These are phyloP conservation scores for Iris macrosiphon DNA, from an alignment of 106 monocot species.

Conservation along the genomic window DNA sequence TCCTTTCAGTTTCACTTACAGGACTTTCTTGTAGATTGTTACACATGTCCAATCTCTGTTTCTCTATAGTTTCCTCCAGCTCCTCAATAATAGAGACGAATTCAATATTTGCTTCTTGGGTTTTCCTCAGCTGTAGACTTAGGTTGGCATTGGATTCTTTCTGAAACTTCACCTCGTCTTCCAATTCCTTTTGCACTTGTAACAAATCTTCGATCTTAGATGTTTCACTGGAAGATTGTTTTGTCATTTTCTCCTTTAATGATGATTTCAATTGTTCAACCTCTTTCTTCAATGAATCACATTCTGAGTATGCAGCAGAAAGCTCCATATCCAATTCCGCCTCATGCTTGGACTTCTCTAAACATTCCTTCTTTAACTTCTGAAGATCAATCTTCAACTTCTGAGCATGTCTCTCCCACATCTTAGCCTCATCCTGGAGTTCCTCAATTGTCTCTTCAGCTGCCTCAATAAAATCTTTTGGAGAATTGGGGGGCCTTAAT, in stretches of 20 bases:
- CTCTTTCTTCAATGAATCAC: conserved; percentile 64
- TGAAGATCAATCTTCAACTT: conserved; percentile 76
- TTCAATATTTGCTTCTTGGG: conserved; percentile 91
- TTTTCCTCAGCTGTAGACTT: conserved; percentile 59
- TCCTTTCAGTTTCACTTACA: conserved; percentile 7
- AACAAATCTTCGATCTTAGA: conserved; percentile 33
- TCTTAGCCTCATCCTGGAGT: conserved; percentile 81
- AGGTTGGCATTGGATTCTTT: conserved; percentile 71
- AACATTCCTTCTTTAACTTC: conserved; percentile 52
- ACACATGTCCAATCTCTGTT: conserved; percentile 57
- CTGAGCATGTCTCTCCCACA: conserved; percentile 91
- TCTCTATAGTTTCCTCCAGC: conserved; percentile 79
- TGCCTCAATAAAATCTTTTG: conserved; percentile 82
- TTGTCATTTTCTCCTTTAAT: conserved; percentile 34
- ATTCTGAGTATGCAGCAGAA: conserved; percentile 41
- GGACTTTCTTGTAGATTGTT: conserved; percentile 23
- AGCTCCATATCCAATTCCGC: conserved; percentile 53
- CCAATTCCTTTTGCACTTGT: conserved; percentile 43
- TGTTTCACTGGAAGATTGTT: conserved; percentile 5
- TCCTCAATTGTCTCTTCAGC: conserved; percentile 95
- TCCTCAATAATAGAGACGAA: conserved; percentile 89
- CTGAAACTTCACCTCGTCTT: conserved; percentile 71
- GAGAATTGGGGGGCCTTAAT: conserved; percentile 36
- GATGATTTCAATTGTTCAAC: conserved; percentile 63
- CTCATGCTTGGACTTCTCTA: conserved; percentile 58